Conservation (phyloP, 2,329 filamentous ascomycete genomes). For the Colletotrichum phormii region DNA sequence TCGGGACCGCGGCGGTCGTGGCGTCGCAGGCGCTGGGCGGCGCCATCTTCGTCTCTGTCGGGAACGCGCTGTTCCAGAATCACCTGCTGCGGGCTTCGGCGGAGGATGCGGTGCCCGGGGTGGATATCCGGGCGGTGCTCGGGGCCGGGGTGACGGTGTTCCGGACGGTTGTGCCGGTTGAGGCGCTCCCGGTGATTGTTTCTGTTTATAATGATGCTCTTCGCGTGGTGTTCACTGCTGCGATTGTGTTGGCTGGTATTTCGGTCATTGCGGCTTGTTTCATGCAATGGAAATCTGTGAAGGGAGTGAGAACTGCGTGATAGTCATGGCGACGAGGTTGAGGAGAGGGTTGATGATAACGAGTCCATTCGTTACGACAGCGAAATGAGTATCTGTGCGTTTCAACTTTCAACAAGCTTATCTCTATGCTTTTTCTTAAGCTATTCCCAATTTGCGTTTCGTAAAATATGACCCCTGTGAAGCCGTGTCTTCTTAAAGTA, state of each 20-base stretch:
- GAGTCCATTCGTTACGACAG: background rate
- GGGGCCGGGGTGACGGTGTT: conserved; percentile 62
- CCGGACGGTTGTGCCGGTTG: conserved; percentile 55
- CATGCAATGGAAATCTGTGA: conserved; percentile 32
- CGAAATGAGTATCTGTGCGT: background rate
- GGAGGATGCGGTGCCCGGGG: conserved; percentile 8
- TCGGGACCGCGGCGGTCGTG: conserved; percentile 47
- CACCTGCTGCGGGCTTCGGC: conserved; percentile 46
- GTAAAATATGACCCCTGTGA: background rate
- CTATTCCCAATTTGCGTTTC: background rate
- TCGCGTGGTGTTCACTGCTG: conserved; percentile 63
- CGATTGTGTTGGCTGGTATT: conserved; percentile 24
- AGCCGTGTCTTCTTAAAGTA: background rate
- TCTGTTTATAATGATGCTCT: conserved; percentile 70
- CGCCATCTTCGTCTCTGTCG: conserved; percentile 56
- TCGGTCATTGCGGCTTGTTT: conserved; percentile 29
- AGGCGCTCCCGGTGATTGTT: conserved; percentile 63
- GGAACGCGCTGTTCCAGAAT: conserved; percentile 53
- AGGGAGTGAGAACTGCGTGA: background rate
- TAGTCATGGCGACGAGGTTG: no score
- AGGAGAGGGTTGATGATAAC: background rate
- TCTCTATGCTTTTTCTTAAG: background rate
- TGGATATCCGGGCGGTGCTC: conserved; percentile 42
- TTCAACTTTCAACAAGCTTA: background rate
- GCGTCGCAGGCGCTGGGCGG: conserved; percentile 52